Evolutionary conservation across 495 filamentous ascomycete genomes (phyloP).

Genomic region (Penicillium steckii): DNA sequence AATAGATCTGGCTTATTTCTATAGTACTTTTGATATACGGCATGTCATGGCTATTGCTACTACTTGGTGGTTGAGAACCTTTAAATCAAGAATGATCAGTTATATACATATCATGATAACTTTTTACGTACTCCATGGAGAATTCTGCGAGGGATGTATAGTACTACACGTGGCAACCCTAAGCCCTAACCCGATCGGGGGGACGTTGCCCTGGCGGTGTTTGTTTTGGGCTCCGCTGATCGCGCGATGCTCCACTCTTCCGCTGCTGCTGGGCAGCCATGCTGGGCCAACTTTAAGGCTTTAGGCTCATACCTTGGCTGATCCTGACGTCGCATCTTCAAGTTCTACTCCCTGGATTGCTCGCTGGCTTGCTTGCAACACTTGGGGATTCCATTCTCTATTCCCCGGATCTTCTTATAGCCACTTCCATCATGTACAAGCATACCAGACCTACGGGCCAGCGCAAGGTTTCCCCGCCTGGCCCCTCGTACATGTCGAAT

Average conservation of each 20-base stretch:
- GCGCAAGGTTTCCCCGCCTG: slow-evolving; percentile 68
- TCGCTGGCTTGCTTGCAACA: background rate
- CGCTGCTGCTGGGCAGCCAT: background rate
- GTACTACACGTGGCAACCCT: slow-evolving; percentile 8
- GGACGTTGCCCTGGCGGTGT: slow-evolving; percentile 26
- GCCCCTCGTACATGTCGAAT: slow-evolving; percentile 79
- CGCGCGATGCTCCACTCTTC: slow-evolving; percentile 8
- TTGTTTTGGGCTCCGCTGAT: slow-evolving; percentile 25
- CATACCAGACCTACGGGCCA: slow-evolving; percentile 38
- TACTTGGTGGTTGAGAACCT: no score
- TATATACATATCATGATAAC: no score
- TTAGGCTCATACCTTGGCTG: slow-evolving; percentile 10
- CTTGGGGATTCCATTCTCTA: background rate
- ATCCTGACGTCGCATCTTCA: slow-evolving; percentile 11
- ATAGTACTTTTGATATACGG: no score
- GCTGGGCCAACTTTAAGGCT: slow-evolving; percentile 8
- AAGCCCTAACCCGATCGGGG: slow-evolving; percentile 19
- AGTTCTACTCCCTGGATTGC: slow-evolving; percentile 6
- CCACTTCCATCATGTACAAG: slow-evolving; percentile 34
- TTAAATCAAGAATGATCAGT: no score
- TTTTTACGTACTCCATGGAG: no score
- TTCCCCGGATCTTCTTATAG: background rate
- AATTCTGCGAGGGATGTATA: no score
- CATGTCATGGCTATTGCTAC: no score
- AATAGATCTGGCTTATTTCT: no score